These are phyloP conservation scores for Penstemon newberryi DNA, from an alignment of 257 asterid genomes.

Conservation along the genomic window DNA sequence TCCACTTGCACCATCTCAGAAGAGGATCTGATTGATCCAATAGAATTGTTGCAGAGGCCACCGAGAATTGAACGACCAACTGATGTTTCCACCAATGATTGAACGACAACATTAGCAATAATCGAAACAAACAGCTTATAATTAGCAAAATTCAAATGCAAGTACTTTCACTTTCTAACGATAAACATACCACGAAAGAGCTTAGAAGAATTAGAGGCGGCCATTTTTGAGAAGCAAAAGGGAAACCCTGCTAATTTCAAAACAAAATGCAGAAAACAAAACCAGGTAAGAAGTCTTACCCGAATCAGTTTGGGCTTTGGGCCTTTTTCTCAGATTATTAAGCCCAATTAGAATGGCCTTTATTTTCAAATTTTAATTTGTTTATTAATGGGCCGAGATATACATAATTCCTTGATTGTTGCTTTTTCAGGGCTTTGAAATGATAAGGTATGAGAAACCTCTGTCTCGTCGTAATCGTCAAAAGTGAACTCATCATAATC, in stretches of 20 bases:
- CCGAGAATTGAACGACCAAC: conserved; percentile 67
- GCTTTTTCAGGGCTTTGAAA: no score
- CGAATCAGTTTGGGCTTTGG: no score
- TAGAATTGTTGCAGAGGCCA: conserved; percentile 48
- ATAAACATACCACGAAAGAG: conserved; percentile 42
- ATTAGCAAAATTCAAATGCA: not conserved
- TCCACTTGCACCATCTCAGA: conserved; percentile 37
- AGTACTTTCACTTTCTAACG: not conserved
- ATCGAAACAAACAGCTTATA: not conserved
- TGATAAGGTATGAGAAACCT: no score
- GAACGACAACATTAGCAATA: conserved; percentile 17
- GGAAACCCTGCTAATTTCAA: not conserved
- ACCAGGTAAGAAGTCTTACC: no score
- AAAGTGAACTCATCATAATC: no score
- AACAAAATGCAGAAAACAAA: conserved; percentile 20
- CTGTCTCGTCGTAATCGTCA: no score
- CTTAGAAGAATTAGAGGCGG: conserved; percentile 47
- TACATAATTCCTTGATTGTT: no score
- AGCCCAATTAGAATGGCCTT: no score
- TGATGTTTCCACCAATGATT: conserved; percentile 31
- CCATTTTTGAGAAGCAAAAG: conserved; percentile 31
- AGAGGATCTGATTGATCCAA: conserved; percentile 42
- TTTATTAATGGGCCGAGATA: no score
- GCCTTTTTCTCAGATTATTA: no score
- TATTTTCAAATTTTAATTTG: no score